Evolutionary conservation across 257 asterid genomes (phyloP), one percentile per base, ranked within the genome.

Genomic region (Coffea eugenioides): DNA sequence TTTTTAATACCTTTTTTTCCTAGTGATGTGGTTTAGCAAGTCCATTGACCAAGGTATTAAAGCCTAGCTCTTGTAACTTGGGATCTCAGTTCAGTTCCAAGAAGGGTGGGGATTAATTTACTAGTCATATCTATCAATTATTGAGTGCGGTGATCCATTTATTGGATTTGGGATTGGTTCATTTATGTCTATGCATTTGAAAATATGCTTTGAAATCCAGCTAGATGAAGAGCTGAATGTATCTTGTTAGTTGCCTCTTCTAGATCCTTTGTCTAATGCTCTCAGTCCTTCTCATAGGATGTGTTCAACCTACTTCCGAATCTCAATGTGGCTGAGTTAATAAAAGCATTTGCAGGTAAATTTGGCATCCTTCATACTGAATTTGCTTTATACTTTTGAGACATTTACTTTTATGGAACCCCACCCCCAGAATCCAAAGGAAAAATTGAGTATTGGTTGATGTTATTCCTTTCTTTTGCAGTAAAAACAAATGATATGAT

Each of bases 401-500:
- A 76, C 54, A 34, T 34, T 27, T 56, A 81, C 61, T 80, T 27
- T n/a, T 34, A 31, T 75, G 23, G 11, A 10, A 3, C 64, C 11
- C 64, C 23, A 21, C 8, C 61, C 61, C 21, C n/a, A 7, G 3
- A 21, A 21, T 59, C 27, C 65, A 21, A 7, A 61, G 8, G 13
- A 14, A 62, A 62, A 61, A 52, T 4, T 27, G 34, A 64, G 8
- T 18, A 14, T 66, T 66, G 3, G n/a, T 49, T 73, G 8, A 62
- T 59, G 73, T 48, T 52, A 80, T 69, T 76, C 21, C 52, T 72
- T 74, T 48, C 77, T 65, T 84, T 54, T 83, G 82, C 90, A 94
- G 98, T 94, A 88, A 94, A 94, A 89, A 94, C 98, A 31, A 94
- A 94, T 86, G 97, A 94, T 88, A 92, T 92, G 97, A 94, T 94